Percentiles rank a stretch among this genome's conserved stretches.
Conservation (phyloP, 495 filamentous ascomycete species). For the Penicillium verhagenii region DNA sequence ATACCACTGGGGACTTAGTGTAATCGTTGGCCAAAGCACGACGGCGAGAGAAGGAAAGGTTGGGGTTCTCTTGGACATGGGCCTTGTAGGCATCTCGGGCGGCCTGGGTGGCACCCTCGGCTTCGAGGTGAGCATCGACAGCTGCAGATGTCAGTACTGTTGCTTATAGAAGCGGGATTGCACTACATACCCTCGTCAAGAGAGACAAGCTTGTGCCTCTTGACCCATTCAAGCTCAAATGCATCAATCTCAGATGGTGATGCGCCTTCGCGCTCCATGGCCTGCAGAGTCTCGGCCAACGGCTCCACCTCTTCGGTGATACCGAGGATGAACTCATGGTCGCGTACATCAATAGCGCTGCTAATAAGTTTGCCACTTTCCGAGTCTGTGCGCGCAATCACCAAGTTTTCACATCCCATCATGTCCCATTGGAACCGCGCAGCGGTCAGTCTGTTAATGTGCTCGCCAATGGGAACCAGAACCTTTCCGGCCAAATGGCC, state of each 20-base stretch:
- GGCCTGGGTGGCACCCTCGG: slow-evolving; percentile 56
- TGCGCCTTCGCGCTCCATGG: slow-evolving; percentile 80
- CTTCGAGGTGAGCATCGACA: slow-evolving; percentile 68
- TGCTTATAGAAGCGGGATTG: background rate
- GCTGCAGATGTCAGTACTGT: slow-evolving; percentile 43
- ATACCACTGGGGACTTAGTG: slow-evolving; percentile 67
- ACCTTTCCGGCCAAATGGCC: slow-evolving; percentile 97
- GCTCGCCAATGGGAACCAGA: slow-evolving; percentile 87
- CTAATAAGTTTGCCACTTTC: slow-evolving; percentile 89
- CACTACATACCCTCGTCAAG: slow-evolving; percentile 73
- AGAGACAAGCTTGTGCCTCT: slow-evolving; percentile 78
- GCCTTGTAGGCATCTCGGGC: slow-evolving; percentile 65
- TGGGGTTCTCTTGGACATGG: slow-evolving; percentile 56
- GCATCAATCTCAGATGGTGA: slow-evolving; percentile 75
- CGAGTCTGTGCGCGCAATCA: slow-evolving; percentile 93
- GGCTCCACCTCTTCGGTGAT: slow-evolving; percentile 70
- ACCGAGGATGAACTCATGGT: slow-evolving; percentile 95
- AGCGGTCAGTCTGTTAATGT: slow-evolving; percentile 91
- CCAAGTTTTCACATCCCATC: slow-evolving; percentile 91
- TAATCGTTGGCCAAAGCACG: slow-evolving; percentile 65
- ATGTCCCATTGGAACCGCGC: slow-evolving; percentile 97
- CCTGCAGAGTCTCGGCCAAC: slow-evolving; percentile 84
- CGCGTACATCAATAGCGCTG: slow-evolving; percentile 85
- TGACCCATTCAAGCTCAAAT: slow-evolving; percentile 88
- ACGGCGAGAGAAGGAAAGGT: slow-evolving; percentile 74